Evolutionary conservation across 768 basidiomycete genomes (phyloP), one percentile per base, ranked within the genome.

Genomic region (Nidularia pulvinata): DNA sequence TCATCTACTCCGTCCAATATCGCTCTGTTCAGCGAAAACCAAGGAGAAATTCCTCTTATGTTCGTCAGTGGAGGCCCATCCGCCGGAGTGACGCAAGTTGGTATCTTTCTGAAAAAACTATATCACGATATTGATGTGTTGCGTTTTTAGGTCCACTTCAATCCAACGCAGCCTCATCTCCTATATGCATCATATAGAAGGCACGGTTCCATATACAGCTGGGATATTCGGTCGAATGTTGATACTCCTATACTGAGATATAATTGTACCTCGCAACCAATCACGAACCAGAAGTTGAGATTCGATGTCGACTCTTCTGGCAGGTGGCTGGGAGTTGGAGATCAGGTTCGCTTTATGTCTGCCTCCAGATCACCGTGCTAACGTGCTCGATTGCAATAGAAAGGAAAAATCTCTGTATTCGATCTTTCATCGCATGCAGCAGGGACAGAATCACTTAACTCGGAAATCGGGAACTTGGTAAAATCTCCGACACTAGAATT

Each of bases 131-230:
- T 25, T 25, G 25, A 25, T 4, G 25, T 25, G 25, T 25, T 25
- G 25, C 25, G 4, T n/a, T 34, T 43, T 46, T 46, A 92, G 91
- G 68, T 94, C 39, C 78, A 81, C 55, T 98, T 95, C 69, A 89
- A 95, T 61, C 91, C 91, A 0, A 69, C 71, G 16, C 70, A 73
- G 43, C 88, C 91, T 0, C 81, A 91, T 54, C 69, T 91, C 1
- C 66, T 98, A 30, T 96, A 91, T 56, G 88, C 89, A 0, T 79
- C 91, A 0, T 95, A 91, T 59, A 81, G 95, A 5, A 77, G 89
- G 10, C 74, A 74, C n/a, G 74, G 74, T 5, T 62, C 63, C 3
- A 76, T 96, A 22, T 88, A 86, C 61, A 76, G 81, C 51, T 97
- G 91, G 88, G 95, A 97, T 65, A 65, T 94, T 5, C 82, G 94